These are phyloP conservation scores for Scedosporium aurantiacum DNA, from an alignment of 2,329 filamentous ascomycete species.

Conservation along the genomic window DNA sequence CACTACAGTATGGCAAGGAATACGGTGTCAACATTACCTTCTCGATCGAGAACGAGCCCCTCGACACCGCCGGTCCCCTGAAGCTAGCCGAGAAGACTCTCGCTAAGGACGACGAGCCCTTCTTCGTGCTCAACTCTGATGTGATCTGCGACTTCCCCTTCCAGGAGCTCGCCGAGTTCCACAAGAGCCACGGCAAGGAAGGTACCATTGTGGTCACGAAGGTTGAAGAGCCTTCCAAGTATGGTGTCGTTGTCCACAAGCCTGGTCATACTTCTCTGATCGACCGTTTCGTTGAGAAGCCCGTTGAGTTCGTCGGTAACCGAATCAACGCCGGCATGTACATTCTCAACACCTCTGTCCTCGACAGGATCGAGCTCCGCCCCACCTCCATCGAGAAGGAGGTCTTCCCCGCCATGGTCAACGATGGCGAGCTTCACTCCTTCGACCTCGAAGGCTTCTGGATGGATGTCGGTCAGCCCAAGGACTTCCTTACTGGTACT, in stretches of 20 bases:
- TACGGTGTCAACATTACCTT: conserved; percentile 95
- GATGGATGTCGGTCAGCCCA: conserved; percentile 99
- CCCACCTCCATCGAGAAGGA: conserved; percentile 98
- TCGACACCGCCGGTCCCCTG: conserved; percentile 88
- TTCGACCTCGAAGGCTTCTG: conserved; percentile 97
- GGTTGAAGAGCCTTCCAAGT: conserved; percentile 98
- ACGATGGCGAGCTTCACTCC: conserved; percentile 82
- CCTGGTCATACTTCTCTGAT: conserved; percentile 82
- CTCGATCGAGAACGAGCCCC: conserved; percentile 89
- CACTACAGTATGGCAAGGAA: conserved; percentile 65
- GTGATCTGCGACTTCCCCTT: conserved; percentile 98
- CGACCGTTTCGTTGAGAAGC: conserved; percentile 99
- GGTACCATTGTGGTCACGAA: conserved; percentile 98
- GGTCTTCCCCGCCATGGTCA: conserved; percentile 90
- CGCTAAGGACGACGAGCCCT: conserved; percentile 84
- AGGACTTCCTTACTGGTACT: conserved; percentile 93
- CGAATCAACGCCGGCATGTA: conserved; percentile 98
- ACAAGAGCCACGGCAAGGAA: conserved; percentile 86
- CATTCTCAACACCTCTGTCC: conserved; percentile 86
- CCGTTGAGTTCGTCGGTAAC: conserved; percentile 96
- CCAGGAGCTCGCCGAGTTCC: conserved; percentile 78
- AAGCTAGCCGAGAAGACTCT: conserved; percentile 91
- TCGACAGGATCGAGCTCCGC: conserved; percentile 86
- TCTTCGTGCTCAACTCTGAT: conserved; percentile 98
- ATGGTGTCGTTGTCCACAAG: conserved; percentile 97